Conservation (phyloP, 805 yeast species). For the Pichia eremophila region DNA sequence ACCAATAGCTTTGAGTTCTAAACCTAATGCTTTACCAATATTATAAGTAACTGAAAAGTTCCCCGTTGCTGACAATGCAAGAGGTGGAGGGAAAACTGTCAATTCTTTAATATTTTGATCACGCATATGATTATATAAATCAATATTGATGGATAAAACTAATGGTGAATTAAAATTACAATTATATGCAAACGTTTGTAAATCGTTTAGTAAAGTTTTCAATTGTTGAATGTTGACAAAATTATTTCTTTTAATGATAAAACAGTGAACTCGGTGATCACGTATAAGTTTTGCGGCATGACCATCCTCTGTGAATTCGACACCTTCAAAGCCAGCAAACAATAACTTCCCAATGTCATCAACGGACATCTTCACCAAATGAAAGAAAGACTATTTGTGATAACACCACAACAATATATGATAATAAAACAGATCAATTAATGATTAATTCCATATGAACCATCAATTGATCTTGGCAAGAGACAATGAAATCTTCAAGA, state of each 20-base stretch:
- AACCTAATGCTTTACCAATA: slow-evolving; percentile 44
- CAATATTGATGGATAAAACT: slow-evolving; percentile 50
- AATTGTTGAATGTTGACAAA: slow-evolving; percentile 41
- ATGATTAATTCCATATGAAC: too few species aligned
- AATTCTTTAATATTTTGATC: slow-evolving; percentile 40
- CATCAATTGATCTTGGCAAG: too few species aligned
- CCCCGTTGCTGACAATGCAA: slow-evolving; percentile 51
- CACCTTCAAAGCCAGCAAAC: slow-evolving; percentile 52
- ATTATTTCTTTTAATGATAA: slow-evolving; percentile 45
- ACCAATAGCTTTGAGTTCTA: slow-evolving; percentile 43
- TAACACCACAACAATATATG: too few species aligned
- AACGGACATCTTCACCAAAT: background rate
- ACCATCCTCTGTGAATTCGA: slow-evolving; percentile 33
- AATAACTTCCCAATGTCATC: slow-evolving; percentile 38
- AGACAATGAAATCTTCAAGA: too few species aligned
- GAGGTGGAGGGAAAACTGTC: slow-evolving; percentile 53
- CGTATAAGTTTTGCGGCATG: slow-evolving; percentile 45
- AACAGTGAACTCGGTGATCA: slow-evolving; percentile 40
- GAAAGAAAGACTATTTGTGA: background rate
- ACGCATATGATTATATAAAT: slow-evolving; percentile 52
- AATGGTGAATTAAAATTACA: slow-evolving; percentile 44
- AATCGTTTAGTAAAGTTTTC: slow-evolving; percentile 38
- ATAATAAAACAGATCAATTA: too few species aligned
- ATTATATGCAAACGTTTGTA: slow-evolving; percentile 44
- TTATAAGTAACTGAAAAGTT: slow-evolving; percentile 39